Evolutionary conservation across 257 asterid genomes (phyloP), one percentile per base, ranked within the genome.

Genomic region (Asclepias syriaca): DNA sequence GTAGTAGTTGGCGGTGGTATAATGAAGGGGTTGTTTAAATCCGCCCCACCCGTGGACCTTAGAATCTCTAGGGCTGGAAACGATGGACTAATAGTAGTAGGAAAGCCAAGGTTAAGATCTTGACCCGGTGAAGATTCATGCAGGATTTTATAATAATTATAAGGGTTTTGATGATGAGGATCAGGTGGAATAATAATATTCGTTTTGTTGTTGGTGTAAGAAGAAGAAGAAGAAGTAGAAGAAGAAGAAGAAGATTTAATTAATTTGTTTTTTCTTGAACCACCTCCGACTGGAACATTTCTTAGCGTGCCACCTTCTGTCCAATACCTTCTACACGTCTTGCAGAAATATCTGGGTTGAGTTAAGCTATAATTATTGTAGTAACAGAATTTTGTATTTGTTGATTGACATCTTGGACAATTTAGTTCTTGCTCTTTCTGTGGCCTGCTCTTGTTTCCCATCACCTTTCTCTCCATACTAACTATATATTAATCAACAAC

Each of bases 341-440:
- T 90, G 87, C 96, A 90, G 14, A 88, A 87, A 84, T 90, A 90
- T 51, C 96, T 85, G 19, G 97, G 97, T 66, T 90, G 97, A 70
- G 89, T 85, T 51, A 88, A 85, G 80, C 94, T 91, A 80, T 89
- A 87, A 65, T 90, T 90, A 80, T 90, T 90, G 93, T 90, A 90
- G 75, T 90, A 90, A 74, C 95, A 90, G 64, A 90, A 88, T 72
- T 90, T 90, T 22, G 97, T 88, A 86, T 88, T 90, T 14, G 85
- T 82, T 29, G 97, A 88, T 60, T 88, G 66, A 73, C 97, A 90
- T 24, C 97, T 83, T 15, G 97, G 97, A 64, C 97, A 90, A 34
- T 85, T 88, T 21, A 81, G 12, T n/a, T 77, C 83, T 72, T 80
- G 82, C 32, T 86, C 92, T 73, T 85, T 90, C 48, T 78, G 87